phyloP scores from a whole-genome alignment of 805 yeast species.

The Candida sithepensis region DNA sequence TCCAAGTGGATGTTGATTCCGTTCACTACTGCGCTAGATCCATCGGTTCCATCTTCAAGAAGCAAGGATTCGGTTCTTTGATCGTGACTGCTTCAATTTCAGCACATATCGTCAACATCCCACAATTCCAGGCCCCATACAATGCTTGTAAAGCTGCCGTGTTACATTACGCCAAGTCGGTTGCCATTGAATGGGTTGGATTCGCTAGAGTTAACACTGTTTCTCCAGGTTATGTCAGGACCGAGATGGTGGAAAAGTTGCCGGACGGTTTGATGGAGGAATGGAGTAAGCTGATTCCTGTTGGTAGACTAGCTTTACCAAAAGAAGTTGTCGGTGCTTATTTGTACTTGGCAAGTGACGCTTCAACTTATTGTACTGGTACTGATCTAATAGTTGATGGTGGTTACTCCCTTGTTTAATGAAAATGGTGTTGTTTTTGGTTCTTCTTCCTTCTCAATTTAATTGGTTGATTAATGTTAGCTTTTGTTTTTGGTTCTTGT shows the following conservation, averaged over 20 bases:
- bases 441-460: not conserved
- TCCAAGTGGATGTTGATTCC: conserved; percentile 75
- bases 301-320: conserved; percentile 74
- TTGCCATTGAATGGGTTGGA: conserved; percentile 87
- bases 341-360: conserved; percentile 75
- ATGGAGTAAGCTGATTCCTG: conserved; percentile 55
- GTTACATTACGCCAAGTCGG: conserved; percentile 67
- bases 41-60: conserved; percentile 68
- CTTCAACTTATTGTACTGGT: conserved; percentile 77
- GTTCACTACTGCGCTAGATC: conserved; percentile 76
- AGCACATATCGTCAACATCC: conserved; percentile 81
- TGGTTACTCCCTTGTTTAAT: conserved; percentile 56
- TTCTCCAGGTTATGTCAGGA: conserved; percentile 82
- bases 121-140: conserved; percentile 83
- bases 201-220: conserved; percentile 82
- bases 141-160: conserved; percentile 87
- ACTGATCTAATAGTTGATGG: conserved; percentile 77
- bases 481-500: not conserved
- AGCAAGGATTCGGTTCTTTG: conserved; percentile 73
- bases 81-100: conserved; percentile 88
- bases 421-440: too few relatives aligned
- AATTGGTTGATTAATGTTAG: not conserved
- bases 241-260: conserved; percentile 55
- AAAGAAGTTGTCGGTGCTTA: conserved; percentile 78
- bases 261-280: conserved; percentile 40